Conservation (phyloP, 2,329 filamentous ascomycete genomes). For the Pleoardoris graminearum region DNA sequence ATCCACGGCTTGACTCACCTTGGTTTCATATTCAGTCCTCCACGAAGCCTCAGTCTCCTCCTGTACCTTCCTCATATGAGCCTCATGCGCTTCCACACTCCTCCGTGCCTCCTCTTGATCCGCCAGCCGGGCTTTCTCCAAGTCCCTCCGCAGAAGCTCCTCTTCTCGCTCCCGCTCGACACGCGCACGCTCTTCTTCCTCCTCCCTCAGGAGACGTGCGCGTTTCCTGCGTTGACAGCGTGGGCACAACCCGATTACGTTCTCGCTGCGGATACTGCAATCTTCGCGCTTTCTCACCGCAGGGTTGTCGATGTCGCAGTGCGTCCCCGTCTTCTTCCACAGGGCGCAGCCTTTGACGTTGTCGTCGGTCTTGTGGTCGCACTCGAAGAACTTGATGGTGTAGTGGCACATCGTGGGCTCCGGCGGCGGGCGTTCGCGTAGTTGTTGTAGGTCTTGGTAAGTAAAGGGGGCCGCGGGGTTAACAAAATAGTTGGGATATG, state of each 20-base stretch:
- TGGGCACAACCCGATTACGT: neutral
- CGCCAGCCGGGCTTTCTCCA: slow-evolving; percentile 6
- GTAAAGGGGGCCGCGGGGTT: neutral
- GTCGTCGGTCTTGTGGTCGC: slow-evolving; percentile 9
- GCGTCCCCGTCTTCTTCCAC: slow-evolving; percentile 2
- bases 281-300: neutral
- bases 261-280: slow-evolving; percentile 1
- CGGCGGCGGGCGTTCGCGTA: neutral
- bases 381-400: slow-evolving; percentile 5
- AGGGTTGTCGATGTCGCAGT: slow-evolving; percentile 6
- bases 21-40: neutral
- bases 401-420: slow-evolving; percentile 3
- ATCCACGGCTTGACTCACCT: neutral
- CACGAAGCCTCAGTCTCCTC: slow-evolving; percentile 2
- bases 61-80: slow-evolving; percentile 5
- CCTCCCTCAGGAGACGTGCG: neutral
- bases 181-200: neutral
- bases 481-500: neutral
- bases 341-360: neutral
- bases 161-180: slow-evolving; percentile 1
- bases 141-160: slow-evolving; percentile 1
- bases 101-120: slow-evolving; percentile 8
- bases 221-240: neutral
- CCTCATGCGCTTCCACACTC: slow-evolving; percentile 7
- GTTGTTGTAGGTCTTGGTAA: neutral